Conservation (phyloP, 352 stramenopile species). For the Aphanomyces cochlioides region DNA sequence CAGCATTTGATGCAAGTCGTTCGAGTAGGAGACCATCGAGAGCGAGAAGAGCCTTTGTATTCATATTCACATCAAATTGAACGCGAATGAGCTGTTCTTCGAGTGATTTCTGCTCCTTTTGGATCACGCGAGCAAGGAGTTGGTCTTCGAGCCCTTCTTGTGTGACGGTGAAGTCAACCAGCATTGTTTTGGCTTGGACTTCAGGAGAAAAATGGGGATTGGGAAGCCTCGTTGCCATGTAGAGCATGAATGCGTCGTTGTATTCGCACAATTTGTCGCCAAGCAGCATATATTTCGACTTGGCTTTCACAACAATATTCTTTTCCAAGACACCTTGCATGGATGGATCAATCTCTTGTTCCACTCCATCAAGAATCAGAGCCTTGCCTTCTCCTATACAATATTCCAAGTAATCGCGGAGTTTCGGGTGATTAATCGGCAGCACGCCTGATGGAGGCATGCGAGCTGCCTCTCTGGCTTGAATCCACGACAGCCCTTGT, state of each 20-base stretch:
- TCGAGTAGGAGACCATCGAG: slow-evolving; percentile 86
- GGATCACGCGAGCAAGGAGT: slow-evolving; percentile 86
- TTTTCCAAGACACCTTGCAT: slow-evolving; percentile 65
- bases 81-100: slow-evolving; percentile 88
- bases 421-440: slow-evolving; percentile 55
- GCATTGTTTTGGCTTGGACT: slow-evolving; percentile 56
- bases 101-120: slow-evolving; percentile 85
- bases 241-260: slow-evolving; percentile 60
- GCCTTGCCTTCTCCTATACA: slow-evolving; percentile 84
- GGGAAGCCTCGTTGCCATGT: slow-evolving; percentile 57
- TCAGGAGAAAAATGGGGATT: slow-evolving; percentile 73
- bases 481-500: slow-evolving; percentile 85
- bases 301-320: slow-evolving; percentile 54
- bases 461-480: slow-evolving; percentile 55
- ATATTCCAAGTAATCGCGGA: slow-evolving; percentile 83
- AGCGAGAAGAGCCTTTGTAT: slow-evolving; percentile 81
- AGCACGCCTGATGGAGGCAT: slow-evolving; percentile 56
- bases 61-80: slow-evolving; percentile 75
- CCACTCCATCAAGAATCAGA: slow-evolving; percentile 77
- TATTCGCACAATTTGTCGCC: slow-evolving; percentile 66
- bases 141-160: slow-evolving; percentile 89
- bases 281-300: slow-evolving; percentile 64
- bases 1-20: slow-evolving; percentile 77
- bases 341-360: slow-evolving; percentile 56
- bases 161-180: slow-evolving; percentile 91